Evolutionary conservation across 352 stramenopile genomes (phyloP).

Genomic region (Aphanomyces invadans): DNA sequence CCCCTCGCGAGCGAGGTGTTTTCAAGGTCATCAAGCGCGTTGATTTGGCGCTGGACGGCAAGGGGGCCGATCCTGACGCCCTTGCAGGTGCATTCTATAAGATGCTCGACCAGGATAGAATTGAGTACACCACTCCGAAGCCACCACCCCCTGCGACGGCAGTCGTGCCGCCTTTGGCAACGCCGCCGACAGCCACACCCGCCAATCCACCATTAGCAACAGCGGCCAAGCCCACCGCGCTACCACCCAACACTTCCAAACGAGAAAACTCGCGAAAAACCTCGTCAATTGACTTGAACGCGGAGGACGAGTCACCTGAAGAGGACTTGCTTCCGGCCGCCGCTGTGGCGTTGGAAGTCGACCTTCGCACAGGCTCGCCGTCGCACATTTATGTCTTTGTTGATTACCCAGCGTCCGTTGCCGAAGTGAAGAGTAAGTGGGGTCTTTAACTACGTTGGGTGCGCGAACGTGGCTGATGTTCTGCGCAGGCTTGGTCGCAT

Average conservation of each 20-base stretch:
- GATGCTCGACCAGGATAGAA: background rate
- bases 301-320: background rate
- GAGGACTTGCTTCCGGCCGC: constrained; percentile 19
- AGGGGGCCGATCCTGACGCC: background rate
- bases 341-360: background rate
- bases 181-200: background rate
- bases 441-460: constrained; percentile 14
- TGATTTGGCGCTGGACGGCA: background rate
- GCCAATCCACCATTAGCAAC: background rate
- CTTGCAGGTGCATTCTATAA: constrained; percentile 15
- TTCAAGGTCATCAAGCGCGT: constrained; percentile 20
- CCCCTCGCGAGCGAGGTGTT: constrained; percentile 17
- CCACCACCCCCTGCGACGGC: background rate
- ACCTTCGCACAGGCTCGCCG: constrained; percentile 10
- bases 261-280: background rate
- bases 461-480: background rate
- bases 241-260: background rate
- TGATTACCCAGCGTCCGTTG: constrained; percentile 47
- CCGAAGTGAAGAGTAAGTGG: constrained; percentile 43
- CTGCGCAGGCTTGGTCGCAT: constrained; percentile 15
- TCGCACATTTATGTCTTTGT: constrained; percentile 48
- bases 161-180: background rate
- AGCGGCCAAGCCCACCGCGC: background rate
- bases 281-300: background rate
- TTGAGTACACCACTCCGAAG: constrained; percentile 1